phyloP scores from a whole-genome alignment of 257 asterid species.

The Penstemon davidsonii region DNA sequence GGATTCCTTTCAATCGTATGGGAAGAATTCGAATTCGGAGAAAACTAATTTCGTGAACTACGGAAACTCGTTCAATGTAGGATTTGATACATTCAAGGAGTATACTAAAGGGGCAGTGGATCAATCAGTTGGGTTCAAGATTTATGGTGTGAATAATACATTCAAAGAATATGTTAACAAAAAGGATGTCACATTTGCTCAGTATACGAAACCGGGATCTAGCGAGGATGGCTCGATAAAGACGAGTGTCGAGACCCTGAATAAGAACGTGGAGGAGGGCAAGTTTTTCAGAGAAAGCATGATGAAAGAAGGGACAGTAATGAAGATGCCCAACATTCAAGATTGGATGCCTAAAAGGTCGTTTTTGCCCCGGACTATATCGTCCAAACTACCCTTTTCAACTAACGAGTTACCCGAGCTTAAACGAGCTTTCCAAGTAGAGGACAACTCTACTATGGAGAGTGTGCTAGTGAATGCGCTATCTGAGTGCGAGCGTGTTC shows the following conservation, averaged over 20 bases:
- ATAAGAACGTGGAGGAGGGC: conserved; percentile 61
- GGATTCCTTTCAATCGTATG: conserved; percentile 69
- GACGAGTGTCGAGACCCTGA: conserved; percentile 30
- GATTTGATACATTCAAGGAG: conserved; percentile 66
- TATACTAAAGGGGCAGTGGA: conserved; percentile 61
- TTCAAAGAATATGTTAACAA: conserved; percentile 65
- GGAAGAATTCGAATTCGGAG: conserved; percentile 46
- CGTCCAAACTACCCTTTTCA: conserved; percentile 60
- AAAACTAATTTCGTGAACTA: conserved; percentile 59
- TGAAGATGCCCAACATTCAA: conserved; percentile 70
- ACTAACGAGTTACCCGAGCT: conserved; percentile 27
- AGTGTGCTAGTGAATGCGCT: conserved; percentile 40
- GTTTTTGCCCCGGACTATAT: conserved; percentile 62
- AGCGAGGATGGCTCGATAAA: neutral
- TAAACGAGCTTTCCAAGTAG: conserved; percentile 40
- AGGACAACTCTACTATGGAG: conserved; percentile 53
- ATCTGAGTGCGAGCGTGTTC: conserved; percentile 63
- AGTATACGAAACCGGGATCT: conserved; percentile 44
- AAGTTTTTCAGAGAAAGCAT: conserved; percentile 73
- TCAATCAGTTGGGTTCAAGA: conserved; percentile 52
- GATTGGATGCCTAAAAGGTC: conserved; percentile 88
- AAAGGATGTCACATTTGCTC: conserved; percentile 71
- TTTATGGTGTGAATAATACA: conserved; percentile 63
- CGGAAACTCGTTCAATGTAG: conserved; percentile 72
- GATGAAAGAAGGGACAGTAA: conserved; percentile 53